A percentile compares a stretch with the other conserved stretches of the same genome.
Evolutionary conservation across 2,329 filamentous ascomycete genomes (phyloP).

Genomic region (Monosporascus cannonballus): DNA sequence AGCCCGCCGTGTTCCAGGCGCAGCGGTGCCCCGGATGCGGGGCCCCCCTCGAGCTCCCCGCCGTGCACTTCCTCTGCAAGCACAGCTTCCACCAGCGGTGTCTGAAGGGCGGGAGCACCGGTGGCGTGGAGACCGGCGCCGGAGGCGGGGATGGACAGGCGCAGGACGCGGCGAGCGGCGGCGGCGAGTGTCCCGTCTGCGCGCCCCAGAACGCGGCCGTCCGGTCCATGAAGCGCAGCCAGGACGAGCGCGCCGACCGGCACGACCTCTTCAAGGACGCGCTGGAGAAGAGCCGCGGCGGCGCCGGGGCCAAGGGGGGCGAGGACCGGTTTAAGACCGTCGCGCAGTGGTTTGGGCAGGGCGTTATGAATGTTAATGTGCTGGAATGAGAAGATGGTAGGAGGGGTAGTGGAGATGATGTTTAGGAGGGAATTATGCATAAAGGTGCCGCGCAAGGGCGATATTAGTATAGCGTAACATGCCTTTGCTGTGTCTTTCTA

Average conservation of each 20-base stretch:
- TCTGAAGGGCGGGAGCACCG: constrained; percentile 43
- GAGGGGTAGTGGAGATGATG: no score
- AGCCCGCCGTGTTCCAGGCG: constrained; percentile 84
- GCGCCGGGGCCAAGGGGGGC: constrained; percentile 31
- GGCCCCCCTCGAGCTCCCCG: constrained; percentile 73
- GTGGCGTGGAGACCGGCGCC: constrained; percentile 21
- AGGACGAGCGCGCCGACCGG: constrained; percentile 78
- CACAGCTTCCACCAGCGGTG: constrained; percentile 95
- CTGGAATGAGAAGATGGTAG: constrained; percentile 4
- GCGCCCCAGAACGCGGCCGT: constrained; percentile 81
- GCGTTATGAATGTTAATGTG: constrained; percentile 60
- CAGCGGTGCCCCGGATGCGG: constrained; percentile 82
- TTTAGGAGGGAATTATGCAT: no score
- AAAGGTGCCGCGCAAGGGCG: no score
- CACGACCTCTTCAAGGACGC: constrained; percentile 87
- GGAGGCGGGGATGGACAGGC: constrained; percentile 22
- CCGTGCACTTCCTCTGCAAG: constrained; percentile 94
- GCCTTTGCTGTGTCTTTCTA: no score
- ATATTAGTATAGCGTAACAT: no score
- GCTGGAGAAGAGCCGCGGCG: constrained; percentile 41
- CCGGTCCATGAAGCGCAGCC: constrained; percentile 75
- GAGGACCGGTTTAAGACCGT: constrained; percentile 85
- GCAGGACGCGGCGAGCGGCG: constrained; percentile 38
- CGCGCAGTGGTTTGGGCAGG: constrained; percentile 89
- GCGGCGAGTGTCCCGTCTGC: constrained; percentile 82